A percentile compares a stretch with the other conserved stretches of the same genome.
phyloP scores from a whole-genome alignment of 2,329 filamentous ascomycete species.

The Didymella pomorum region DNA sequence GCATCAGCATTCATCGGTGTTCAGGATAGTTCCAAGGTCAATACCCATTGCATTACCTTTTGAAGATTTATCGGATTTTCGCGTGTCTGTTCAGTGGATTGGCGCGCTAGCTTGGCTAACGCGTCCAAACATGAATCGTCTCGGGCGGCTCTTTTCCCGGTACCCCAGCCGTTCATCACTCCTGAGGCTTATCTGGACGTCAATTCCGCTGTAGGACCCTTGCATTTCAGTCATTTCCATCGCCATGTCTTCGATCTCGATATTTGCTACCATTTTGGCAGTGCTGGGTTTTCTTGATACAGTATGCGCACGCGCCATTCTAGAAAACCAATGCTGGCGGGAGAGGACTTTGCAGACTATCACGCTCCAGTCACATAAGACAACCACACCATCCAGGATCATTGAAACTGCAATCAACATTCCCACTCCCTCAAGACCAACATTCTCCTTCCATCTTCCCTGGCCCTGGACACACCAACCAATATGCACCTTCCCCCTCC shows the following conservation, averaged over 20 bases:
- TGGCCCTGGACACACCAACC: slow-evolving; percentile 40
- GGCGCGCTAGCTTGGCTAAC: slow-evolving; percentile 11
- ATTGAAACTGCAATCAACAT: slow-evolving; percentile 1
- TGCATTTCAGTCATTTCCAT: neutral
- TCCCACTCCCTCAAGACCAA: neutral
- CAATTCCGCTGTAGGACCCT: slow-evolving; percentile 6
- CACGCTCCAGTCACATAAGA: slow-evolving; percentile 7
- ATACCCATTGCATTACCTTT: slow-evolving; percentile 28
- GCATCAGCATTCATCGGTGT: slow-evolving; percentile 35
- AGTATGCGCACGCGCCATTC: neutral
- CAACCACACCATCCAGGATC: slow-evolving; percentile 17
- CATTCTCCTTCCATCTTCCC: slow-evolving; percentile 8
- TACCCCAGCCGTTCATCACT: slow-evolving; percentile 18
- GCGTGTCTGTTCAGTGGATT: neutral
- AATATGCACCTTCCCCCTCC: slow-evolving; percentile 36
- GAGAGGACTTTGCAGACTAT: slow-evolving; percentile 18
- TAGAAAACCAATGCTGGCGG: slow-evolving; percentile 39
- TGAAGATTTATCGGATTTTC: neutral
- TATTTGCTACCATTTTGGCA: neutral
- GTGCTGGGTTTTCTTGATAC: neutral
- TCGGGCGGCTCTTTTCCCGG: slow-evolving; percentile 17
- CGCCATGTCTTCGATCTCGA: slow-evolving; percentile 1
- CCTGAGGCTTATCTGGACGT: slow-evolving; percentile 14
- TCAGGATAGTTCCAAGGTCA: slow-evolving; percentile 33
- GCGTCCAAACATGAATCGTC: slow-evolving; percentile 28